phyloP scores from a whole-genome alignment of 805 yeast species.

The Lachancea sp. region DNA sequence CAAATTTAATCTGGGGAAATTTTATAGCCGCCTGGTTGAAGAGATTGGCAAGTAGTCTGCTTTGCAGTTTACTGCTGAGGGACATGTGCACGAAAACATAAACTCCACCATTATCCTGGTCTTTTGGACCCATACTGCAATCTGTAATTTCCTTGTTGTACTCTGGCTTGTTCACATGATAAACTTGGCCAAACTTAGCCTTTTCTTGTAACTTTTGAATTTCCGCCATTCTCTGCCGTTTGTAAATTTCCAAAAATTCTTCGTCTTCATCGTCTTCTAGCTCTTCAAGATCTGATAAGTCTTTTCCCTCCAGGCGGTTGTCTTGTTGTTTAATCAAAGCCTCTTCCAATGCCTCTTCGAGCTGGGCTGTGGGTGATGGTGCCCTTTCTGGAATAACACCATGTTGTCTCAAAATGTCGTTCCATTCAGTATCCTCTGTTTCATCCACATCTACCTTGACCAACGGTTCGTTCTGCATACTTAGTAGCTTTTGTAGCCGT shows the following conservation, averaged over 20 bases:
- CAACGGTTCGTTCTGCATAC: conserved; percentile 42
- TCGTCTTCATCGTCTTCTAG: conserved; percentile 92
- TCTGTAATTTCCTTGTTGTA: conserved; percentile 80
- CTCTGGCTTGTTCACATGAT: conserved; percentile 79
- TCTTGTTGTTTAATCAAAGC: conserved; percentile 76
- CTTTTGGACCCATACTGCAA: conserved; percentile 45
- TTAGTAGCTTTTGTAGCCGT: background rate
- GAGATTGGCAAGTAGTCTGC: conserved; percentile 61
- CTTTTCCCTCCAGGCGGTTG: conserved; percentile 70
- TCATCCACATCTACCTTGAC: conserved; percentile 88
- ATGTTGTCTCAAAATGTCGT: conserved; percentile 82
- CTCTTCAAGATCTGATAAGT: conserved; percentile 75
- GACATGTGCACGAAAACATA: conserved; percentile 78
- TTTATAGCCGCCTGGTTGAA: conserved; percentile 53
- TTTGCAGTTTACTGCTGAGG: conserved; percentile 60
- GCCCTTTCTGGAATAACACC: conserved; percentile 92
- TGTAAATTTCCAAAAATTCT: conserved; percentile 74
- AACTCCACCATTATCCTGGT: conserved; percentile 29
- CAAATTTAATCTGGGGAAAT: conserved; percentile 79
- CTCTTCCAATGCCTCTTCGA: conserved; percentile 83
- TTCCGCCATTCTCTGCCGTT: conserved; percentile 71
- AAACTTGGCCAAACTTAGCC: conserved; percentile 66
- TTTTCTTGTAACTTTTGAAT: conserved; percentile 50
- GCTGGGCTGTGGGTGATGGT: conserved; percentile 77
- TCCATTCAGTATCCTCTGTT: conserved; percentile 97